phyloP scores from a whole-genome alignment of 768 basidiomycete species.

The Harrya chromipes region DNA sequence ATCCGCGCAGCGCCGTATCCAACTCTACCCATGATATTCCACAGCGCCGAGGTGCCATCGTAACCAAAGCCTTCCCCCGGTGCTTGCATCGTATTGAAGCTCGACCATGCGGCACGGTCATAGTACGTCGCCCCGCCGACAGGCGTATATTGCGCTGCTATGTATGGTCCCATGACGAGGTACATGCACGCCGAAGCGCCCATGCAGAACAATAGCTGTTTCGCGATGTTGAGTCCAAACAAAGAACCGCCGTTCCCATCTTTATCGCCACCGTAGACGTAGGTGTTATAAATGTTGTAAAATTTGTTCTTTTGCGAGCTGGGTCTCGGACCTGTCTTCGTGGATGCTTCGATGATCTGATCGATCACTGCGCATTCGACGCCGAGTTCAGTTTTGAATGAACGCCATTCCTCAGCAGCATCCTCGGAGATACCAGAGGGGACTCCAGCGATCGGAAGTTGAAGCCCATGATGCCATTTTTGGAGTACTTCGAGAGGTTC shows the following conservation, averaged over 20 bases:
- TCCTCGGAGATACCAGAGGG: slow-evolving; percentile 62
- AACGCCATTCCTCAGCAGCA: slow-evolving; percentile 71
- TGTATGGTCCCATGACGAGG: slow-evolving; percentile 58
- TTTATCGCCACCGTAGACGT: slow-evolving; percentile 47
- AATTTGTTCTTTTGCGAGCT: slow-evolving; percentile 51
- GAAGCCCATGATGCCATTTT: slow-evolving; percentile 67
- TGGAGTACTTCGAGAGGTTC: slow-evolving; percentile 57
- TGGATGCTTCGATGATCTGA: slow-evolving; percentile 50
- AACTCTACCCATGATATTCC: slow-evolving; percentile 68
- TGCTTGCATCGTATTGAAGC: slow-evolving; percentile 70
- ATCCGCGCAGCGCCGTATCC: slow-evolving; percentile 74
- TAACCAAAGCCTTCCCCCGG: slow-evolving; percentile 67
- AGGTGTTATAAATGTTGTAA: slow-evolving; percentile 86
- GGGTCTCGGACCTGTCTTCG: slow-evolving; percentile 31
- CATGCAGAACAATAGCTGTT: slow-evolving; percentile 55
- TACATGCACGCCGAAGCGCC: slow-evolving; percentile 62
- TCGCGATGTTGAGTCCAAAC: slow-evolving; percentile 35
- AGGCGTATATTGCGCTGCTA: slow-evolving; percentile 51
- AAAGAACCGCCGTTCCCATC: slow-evolving; percentile 26
- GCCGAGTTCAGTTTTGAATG: slow-evolving; percentile 76
- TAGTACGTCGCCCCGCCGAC: slow-evolving; percentile 71
- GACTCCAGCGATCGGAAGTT: slow-evolving; percentile 41
- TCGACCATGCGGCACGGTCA: slow-evolving; percentile 76
- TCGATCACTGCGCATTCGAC: slow-evolving; percentile 77
- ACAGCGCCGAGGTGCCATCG: slow-evolving; percentile 60